phyloP scores from a whole-genome alignment of 2,329 filamentous ascomycete genomes.

The Colletotrichum falcatum region DNA sequence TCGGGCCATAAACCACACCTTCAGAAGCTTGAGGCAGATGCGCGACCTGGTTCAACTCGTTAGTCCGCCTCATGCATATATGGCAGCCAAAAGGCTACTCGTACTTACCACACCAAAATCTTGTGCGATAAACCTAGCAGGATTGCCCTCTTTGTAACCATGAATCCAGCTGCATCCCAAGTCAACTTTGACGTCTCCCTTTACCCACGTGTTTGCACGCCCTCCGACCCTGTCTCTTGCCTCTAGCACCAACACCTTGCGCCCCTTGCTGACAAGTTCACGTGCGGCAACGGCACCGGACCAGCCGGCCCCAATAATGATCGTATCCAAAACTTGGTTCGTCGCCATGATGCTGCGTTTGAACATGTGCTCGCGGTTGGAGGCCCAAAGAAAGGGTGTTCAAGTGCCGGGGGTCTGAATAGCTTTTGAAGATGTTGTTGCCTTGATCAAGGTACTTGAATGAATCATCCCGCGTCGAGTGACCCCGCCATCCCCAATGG shows the following conservation, averaged over 20 bases:
- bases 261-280: constrained; percentile 29
- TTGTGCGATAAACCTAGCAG: constrained; percentile 34
- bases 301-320: constrained; percentile 40
- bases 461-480: constrained; percentile 19
- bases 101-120: constrained; percentile 37
- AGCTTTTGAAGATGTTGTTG: constrained; percentile 5
- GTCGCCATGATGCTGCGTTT: constrained; percentile 27
- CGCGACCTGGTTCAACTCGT: constrained; percentile 27
- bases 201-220: constrained; percentile 36
- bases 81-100: background rate
- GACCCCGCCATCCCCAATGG: constrained; percentile 15
- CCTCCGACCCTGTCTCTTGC: constrained; percentile 41
- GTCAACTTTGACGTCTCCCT: constrained; percentile 36
- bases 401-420: background rate
- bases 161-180: constrained; percentile 40
- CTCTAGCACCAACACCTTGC: constrained; percentile 36
- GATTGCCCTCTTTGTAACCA: constrained; percentile 35
- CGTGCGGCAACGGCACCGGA: constrained; percentile 35
- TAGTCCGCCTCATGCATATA: background rate
- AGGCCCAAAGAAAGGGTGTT: background rate
- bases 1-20: constrained; percentile 34
- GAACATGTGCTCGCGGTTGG: constrained; percentile 17
- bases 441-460: constrained; percentile 1
- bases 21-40: constrained; percentile 34
- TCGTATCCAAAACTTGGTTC: constrained; percentile 31